Conservation (phyloP, 1,284 basidiomycete species). For the Fomitopsis schrenkii region DNA sequence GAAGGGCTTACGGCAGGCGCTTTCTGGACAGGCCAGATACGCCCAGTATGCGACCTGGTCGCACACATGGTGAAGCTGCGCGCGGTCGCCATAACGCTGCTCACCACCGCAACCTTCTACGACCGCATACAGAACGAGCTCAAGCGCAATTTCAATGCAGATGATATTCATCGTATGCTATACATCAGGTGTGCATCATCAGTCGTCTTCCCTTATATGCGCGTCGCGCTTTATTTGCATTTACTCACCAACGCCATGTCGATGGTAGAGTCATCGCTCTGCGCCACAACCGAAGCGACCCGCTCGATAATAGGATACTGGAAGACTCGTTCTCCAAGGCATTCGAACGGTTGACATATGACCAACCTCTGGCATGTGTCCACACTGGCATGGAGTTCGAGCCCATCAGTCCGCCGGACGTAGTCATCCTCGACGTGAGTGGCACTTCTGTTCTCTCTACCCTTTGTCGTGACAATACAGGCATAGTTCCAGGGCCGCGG, state of each 20-base stretch:
- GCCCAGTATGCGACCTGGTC: slow-evolving; percentile 16
- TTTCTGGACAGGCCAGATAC: slow-evolving; percentile 16
- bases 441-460: not conserved
- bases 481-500: not conserved
- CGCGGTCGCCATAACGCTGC: slow-evolving; percentile 15
- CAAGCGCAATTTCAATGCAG: slow-evolving; percentile 11
- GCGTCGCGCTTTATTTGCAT: not conserved
- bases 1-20: not conserved
- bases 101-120: slow-evolving; percentile 8
- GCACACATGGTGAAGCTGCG: slow-evolving; percentile 16
- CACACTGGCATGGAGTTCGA: slow-evolving; percentile 4
- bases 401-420: slow-evolving; percentile 4
- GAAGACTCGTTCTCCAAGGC: slow-evolving; percentile 3
- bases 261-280: slow-evolving; percentile 3
- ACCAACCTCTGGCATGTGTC: slow-evolving; percentile 4
- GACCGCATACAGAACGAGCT: slow-evolving; percentile 17
- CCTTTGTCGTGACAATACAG: not conserved
- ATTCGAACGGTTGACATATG: slow-evolving; percentile 7
- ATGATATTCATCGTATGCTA: slow-evolving; percentile 8
- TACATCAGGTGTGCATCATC: slow-evolving; percentile 8
- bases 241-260: not conserved
- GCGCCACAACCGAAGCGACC: not conserved
- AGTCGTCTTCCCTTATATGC: no score
- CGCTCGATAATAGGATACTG: not conserved
- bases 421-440: slow-evolving; percentile 12